These are phyloP conservation scores for Exophiala bonariae DNA, from an alignment of 2,329 filamentous ascomycete species.

Conservation along the genomic window DNA sequence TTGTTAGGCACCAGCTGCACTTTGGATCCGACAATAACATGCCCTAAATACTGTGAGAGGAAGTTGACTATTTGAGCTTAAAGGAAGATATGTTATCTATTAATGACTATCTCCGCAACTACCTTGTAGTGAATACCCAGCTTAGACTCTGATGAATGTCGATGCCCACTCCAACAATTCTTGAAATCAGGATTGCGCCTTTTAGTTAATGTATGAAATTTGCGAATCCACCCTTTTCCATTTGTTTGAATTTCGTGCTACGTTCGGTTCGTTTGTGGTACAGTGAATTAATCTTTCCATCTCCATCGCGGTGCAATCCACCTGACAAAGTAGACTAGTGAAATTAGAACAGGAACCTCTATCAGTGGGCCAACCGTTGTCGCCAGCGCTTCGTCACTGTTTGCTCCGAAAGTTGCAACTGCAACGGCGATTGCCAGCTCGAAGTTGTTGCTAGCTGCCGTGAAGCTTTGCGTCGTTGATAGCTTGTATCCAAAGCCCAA, in stretches of 20 bases:
- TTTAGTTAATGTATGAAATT: neutral
- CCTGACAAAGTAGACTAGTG: constrained; percentile 71
- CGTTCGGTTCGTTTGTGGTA: neutral
- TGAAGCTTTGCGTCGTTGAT: constrained; percentile 77
- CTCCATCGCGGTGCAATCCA: constrained; percentile 35
- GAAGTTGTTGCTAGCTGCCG: constrained; percentile 89
- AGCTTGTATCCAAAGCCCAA: constrained; percentile 72
- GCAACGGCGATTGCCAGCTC: constrained; percentile 88
- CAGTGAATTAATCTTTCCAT: constrained; percentile 18
- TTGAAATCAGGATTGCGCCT: no score
- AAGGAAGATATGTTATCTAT: no score
- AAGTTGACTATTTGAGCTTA: neutral
- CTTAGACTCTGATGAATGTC: neutral
- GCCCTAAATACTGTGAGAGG: neutral
- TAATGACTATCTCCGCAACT: neutral
- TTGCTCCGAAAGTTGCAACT: constrained; percentile 74
- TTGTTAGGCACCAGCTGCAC: neutral
- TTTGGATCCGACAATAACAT: neutral
- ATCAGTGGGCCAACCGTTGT: constrained; percentile 82
- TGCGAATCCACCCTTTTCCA: neutral
- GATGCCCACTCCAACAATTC: neutral
- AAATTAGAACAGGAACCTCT: constrained; percentile 79
- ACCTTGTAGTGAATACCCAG: constrained; percentile 1
- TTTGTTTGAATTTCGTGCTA: neutral
- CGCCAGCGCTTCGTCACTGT: constrained; percentile 78